Evolutionary conservation across 78 protist species (phyloP).

Genomic region (Reticulomyxa filosa): DNA sequence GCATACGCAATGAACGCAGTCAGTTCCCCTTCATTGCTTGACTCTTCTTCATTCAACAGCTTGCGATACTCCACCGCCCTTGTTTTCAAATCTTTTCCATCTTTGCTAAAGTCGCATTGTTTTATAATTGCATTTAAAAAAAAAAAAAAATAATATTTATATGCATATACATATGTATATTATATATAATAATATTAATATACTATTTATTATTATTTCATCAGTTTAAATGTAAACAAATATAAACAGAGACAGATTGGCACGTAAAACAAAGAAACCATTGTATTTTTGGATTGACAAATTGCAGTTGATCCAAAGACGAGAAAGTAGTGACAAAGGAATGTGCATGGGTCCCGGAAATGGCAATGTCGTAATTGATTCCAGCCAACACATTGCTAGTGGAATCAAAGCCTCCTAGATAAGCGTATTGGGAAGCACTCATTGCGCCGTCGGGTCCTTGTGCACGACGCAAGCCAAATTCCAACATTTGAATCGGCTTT

Average conservation of each 20-base stretch:
- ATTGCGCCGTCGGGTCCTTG: slow-evolving; percentile 39
- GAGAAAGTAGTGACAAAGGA: slow-evolving; percentile 47
- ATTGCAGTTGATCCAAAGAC: background rate
- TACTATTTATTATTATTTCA: background rate
- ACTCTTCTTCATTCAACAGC: background rate
- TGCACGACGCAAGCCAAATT: slow-evolving; percentile 76
- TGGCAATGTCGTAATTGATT: background rate
- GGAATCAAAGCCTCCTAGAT: slow-evolving; percentile 69
- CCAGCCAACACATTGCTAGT: slow-evolving; percentile 43
- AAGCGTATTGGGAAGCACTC: slow-evolving; percentile 49
- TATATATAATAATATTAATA: background rate
- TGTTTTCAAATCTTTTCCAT: background rate
- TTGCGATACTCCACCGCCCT: background rate
- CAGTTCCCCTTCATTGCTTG: slow-evolving; percentile 52
- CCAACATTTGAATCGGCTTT: too few species aligned
- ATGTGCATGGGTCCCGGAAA: slow-evolving; percentile 70
- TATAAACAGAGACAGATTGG: too few species aligned
- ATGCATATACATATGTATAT: background rate
- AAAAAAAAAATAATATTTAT: background rate
- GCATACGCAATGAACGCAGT: slow-evolving; percentile 72
- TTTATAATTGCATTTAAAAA: background rate
- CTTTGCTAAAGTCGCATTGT: too few species aligned
- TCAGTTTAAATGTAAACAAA: background rate
- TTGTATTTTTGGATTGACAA: too few species aligned
- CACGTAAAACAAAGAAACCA: too few species aligned